A percentile compares a stretch with the other conserved stretches of the same genome.
Evolutionary conservation across 257 asterid genomes (phyloP).

Genomic region (Linderniella brevidens): DNA sequence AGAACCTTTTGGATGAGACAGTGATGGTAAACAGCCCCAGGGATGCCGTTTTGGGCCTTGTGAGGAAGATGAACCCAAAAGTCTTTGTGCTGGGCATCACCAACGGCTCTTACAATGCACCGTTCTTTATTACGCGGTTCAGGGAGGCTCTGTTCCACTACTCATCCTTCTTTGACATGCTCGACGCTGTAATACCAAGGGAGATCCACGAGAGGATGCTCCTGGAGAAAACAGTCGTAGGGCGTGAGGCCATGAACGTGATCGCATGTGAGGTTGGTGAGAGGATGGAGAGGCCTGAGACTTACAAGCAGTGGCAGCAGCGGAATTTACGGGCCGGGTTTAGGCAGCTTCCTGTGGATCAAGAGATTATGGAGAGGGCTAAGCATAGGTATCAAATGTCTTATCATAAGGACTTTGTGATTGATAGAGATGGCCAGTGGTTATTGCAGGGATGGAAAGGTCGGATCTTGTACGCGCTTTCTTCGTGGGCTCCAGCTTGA

Average conservation of each 20-base stretch:
- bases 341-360: slow-evolving; percentile 15
- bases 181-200: slow-evolving; percentile 15
- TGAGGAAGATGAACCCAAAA: slow-evolving; percentile 17
- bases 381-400: slow-evolving; percentile 13
- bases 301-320: slow-evolving; percentile 37
- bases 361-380: slow-evolving; percentile 15
- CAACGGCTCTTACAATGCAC: slow-evolving; percentile 21
- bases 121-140: slow-evolving; percentile 17
- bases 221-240: slow-evolving; percentile 14
- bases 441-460: slow-evolving; percentile 48
- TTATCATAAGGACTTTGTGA: slow-evolving; percentile 30
- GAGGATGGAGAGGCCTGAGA: slow-evolving; percentile 35
- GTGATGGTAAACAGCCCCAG: slow-evolving; percentile 19
- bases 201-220: slow-evolving; percentile 18
- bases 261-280: slow-evolving; percentile 35
- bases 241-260: slow-evolving; percentile 26
- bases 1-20: slow-evolving; percentile 19
- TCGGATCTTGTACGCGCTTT: slow-evolving; percentile 17
- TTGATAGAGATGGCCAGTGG: slow-evolving; percentile 36
- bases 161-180: slow-evolving; percentile 18
- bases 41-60: slow-evolving; percentile 13
- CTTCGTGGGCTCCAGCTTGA: slow-evolving; percentile 26
- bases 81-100: slow-evolving; percentile 15
- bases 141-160: slow-evolving; percentile 21
- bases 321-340: slow-evolving; percentile 20